Base-by-base conservation (phyloP, 129 eudicot species). In the Helianthus tuberosus region DNA sequence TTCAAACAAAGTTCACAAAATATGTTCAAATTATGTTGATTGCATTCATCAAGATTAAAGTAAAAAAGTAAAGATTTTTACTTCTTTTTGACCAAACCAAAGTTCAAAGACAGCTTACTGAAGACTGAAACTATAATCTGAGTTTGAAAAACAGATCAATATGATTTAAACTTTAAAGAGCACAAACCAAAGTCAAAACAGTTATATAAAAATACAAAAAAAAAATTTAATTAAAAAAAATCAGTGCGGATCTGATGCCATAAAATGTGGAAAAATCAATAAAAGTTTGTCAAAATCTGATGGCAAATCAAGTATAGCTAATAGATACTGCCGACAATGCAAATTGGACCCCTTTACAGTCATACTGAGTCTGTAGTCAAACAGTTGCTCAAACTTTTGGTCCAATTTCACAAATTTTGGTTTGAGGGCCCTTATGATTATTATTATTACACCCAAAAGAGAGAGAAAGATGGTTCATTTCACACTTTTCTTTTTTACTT, bases 161-260 rank as follows among this genome's bases (percentile, higher is more conserved):
- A 36, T 69, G 63, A 69, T 20, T 20, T 20, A 20, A 20, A 20
- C 23, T 17, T 16, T 55, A 39, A 52, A 51, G 6, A 69, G 16
- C 48, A 69, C 36, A 77, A 51, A 11, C 9, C 32, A 77, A 51
- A 49, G 65, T 27, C 32, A 27, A 27, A 27, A 27, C 32, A 27
- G 32, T 27, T 27, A 0, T 27, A 60, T 39, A 64, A 67, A 73
- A 20, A 14, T 4, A 10, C 16, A 7, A n/a, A 62, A 2, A 3
- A 53, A 15, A 41, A 20, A 43, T 6, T 3, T 38, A 38, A 39
- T 6, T 60, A 50, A 13, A 14, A n/a, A 5, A 61, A 51, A 75
- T 39, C 57, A 73, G 78, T 80, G 84, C 73, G 78, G 86, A 85
- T 89, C 85, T 81, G 71, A 51, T 59, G 75, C 76, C 74, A 76